Conservation (phyloP, 2,329 filamentous ascomycete species). For the Ophiostoma tasmaniense region DNA sequence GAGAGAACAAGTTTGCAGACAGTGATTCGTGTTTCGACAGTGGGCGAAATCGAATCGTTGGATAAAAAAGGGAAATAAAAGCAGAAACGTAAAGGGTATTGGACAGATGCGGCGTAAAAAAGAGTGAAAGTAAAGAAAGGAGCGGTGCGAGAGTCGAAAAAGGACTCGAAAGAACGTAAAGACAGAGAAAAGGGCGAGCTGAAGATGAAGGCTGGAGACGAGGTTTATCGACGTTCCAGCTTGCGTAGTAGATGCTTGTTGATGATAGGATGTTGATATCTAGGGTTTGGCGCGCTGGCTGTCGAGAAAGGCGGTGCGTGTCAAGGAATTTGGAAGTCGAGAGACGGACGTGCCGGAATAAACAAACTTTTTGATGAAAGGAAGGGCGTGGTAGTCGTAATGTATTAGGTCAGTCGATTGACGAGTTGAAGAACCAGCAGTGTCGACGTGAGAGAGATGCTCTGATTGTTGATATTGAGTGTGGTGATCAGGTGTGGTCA, state of each 20-base stretch:
- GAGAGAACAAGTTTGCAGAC: not conserved
- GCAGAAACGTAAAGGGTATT: conserved; percentile 1
- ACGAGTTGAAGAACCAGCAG: not conserved
- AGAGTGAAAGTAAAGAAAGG: not conserved
- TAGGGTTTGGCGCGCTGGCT: not conserved
- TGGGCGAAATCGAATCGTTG: not conserved
- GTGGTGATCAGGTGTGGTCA: not conserved
- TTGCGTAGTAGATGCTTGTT: not conserved
- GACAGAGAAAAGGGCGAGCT: not conserved
- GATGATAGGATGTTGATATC: not conserved
- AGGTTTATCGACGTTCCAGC: not conserved
- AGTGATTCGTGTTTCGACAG: not conserved
- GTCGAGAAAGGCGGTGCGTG: not conserved
- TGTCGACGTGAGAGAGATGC: not conserved
- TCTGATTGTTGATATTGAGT: not conserved
- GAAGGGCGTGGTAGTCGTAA: not conserved
- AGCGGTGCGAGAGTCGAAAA: not conserved
- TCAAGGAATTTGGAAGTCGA: not conserved
- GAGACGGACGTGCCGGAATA: not conserved
- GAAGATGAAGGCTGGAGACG: not conserved
- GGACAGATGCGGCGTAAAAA: not conserved
- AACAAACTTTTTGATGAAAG: conserved; percentile 1
- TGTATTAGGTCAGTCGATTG: conserved; percentile 2
- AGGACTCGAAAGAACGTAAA: not conserved
- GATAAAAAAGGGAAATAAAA: not conserved